Base-by-base conservation (phyloP, 257 asterid species). In the Osmanthus fragrans region DNA sequence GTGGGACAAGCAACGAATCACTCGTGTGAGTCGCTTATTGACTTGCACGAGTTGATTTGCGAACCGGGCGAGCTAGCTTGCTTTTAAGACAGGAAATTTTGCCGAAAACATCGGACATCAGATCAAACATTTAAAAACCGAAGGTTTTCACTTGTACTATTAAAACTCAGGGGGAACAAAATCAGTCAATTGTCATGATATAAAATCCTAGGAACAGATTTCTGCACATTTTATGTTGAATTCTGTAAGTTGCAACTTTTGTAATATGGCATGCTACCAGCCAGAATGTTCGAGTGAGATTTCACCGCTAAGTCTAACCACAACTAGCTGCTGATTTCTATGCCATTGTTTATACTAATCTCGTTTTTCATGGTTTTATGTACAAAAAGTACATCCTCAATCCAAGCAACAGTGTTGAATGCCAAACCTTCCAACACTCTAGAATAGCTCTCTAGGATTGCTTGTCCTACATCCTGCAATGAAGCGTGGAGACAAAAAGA, bases 391-490 rank as follows among this genome's bases (percentile, higher is more conserved):
- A 77, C 74, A 70, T 77, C 80, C 56, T 70, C 80, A 21, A 77
- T 77, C 75, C 80, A 67, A 16, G 80, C 74, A 72, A 77, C 34
- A n/a, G 70, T 47, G 80, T 77, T 77, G 73, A 77, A 77, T 7
- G 80, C 80, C 54, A 77, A 69, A n/a, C 75, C 72, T 21, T 77
- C 80, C 75, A 77, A 10, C 32, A 69, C 80, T 51, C 75, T 49
- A 5, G 80, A 51, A 36, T 77, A 77, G 80, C 80, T 70, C 65
- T 77, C 80, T 3, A 77, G 68, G 13, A 77, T 71, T 47, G 80
- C 72, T 45, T 68, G 74, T 11, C 80, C 80, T 27, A 77, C 80
- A 49, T 77, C 80, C 80, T 77, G 80, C 67, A 76, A 70, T 25
- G 21, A 70, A 25, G 34, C 16, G 33, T 12, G 27, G 64, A 19